Conservation (phyloP, 768 basidiomycete genomes). For the Erythrobasidium yunnanense region DNA sequence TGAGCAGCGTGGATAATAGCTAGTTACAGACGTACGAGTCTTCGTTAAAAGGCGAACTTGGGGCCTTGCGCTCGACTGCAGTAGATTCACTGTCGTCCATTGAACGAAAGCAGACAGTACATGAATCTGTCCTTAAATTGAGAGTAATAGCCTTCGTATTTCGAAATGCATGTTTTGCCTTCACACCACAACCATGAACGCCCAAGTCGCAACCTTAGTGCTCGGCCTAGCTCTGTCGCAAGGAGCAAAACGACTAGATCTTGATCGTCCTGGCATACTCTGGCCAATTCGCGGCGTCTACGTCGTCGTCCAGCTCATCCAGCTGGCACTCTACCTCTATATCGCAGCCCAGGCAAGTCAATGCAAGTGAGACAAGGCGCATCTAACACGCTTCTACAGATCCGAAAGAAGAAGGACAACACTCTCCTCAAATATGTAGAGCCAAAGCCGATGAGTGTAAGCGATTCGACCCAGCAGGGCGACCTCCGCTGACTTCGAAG, state of each 20-base stretch:
- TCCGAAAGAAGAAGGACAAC: conserved; percentile 90
- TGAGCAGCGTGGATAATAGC: too few species aligned
- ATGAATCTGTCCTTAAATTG: too few species aligned
- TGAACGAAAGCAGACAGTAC: too few species aligned
- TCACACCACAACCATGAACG: conserved; percentile 23
- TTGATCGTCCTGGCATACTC: conserved; percentile 53
- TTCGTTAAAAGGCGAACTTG: too few species aligned
- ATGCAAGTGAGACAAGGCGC: background rate
- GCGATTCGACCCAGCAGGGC: background rate
- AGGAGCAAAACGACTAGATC: conserved; percentile 2
- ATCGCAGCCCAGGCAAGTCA: conserved; percentile 55
- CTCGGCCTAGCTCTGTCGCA: conserved; percentile 18
- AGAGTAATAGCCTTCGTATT: too few species aligned
- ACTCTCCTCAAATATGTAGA: conserved; percentile 95
- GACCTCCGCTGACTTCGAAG: background rate
- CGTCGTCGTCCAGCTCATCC: conserved; percentile 58
- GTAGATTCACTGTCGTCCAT: too few species aligned
- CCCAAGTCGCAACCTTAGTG: conserved; percentile 2
- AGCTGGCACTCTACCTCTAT: conserved; percentile 68
- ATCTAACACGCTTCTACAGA: conserved; percentile 45
- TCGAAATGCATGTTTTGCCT: too few species aligned
- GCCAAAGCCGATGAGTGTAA: conserved; percentile 52
- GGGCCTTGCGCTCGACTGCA: too few species aligned
- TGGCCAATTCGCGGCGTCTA: conserved; percentile 75
- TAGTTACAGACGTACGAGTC: too few species aligned